A percentile compares a stretch with the other conserved stretches of the same genome.
Conservation (phyloP, 768 basidiomycete species). For the Collybiopsis luxurians region DNA sequence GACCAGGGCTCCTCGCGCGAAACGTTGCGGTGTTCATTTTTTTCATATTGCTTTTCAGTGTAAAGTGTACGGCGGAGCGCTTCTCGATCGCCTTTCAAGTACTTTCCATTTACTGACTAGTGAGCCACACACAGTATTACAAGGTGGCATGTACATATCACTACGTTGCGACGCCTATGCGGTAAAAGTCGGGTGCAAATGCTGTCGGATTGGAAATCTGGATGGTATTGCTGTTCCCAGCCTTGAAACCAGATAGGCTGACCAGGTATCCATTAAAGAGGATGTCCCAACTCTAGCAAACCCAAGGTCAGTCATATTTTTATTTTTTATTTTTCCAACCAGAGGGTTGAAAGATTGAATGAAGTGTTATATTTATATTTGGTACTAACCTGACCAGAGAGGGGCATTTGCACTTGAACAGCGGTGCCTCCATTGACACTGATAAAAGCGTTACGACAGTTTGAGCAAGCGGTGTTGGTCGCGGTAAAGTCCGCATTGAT, state of each 20-base stretch:
- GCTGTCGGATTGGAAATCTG: constrained; percentile 41
- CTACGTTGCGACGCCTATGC: constrained; percentile 30
- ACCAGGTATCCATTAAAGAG: constrained; percentile 38
- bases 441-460: constrained; percentile 44
- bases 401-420: constrained; percentile 44
- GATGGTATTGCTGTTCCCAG: constrained; percentile 43
- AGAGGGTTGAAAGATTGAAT: neutral
- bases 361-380: neutral
- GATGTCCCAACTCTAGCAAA: constrained; percentile 43
- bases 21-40: too few species aligned
- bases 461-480: constrained; percentile 44
- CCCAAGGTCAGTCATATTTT: neutral
- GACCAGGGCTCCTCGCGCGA: too few species aligned
- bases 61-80: too few species aligned
- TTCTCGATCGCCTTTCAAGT: too few species aligned
- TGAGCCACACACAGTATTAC: too few species aligned
- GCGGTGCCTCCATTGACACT: constrained; percentile 43
- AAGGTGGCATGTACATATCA: neutral
- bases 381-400: constrained; percentile 41
- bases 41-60: too few species aligned
- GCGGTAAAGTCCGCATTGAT: constrained; percentile 45
- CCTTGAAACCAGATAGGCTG: constrained; percentile 38
- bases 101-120: too few species aligned
- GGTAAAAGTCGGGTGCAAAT: constrained; percentile 40
- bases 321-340: too few species aligned